Evolutionary conservation across 768 basidiomycete genomes (phyloP).

Genomic region (Boletus rubropictus): DNA sequence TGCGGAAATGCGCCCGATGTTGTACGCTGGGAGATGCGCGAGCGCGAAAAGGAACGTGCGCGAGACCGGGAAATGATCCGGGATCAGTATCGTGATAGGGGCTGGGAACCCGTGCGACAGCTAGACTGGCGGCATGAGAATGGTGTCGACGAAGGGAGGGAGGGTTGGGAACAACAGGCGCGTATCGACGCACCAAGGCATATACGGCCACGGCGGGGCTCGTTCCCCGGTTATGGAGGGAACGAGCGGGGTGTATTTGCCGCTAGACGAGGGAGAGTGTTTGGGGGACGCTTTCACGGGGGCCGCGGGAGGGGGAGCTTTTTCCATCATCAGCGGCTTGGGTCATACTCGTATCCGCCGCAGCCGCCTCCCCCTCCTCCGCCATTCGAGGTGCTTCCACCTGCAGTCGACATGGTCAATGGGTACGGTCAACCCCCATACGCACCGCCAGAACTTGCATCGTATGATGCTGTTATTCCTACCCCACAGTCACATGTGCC

Average conservation of each 20-base stretch:
- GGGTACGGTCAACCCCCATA: slow-evolving; percentile 31
- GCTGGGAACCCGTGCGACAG: slow-evolving; percentile 13
- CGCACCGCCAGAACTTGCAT: slow-evolving; percentile 29
- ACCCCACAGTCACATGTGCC: slow-evolving; percentile 33
- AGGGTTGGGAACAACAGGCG: slow-evolving; percentile 21
- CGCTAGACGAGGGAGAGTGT: slow-evolving; percentile 33
- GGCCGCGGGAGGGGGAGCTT: slow-evolving; percentile 33
- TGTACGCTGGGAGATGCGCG: slow-evolving; percentile 27
- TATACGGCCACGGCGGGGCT: slow-evolving; percentile 32
- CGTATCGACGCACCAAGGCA: slow-evolving; percentile 10
- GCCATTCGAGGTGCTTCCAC: slow-evolving; percentile 29
- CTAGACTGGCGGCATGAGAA: slow-evolving; percentile 23
- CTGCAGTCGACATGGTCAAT: slow-evolving; percentile 18
- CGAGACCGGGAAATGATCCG: slow-evolving; percentile 12
- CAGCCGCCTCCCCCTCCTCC: slow-evolving; percentile 1
- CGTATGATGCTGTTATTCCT: slow-evolving; percentile 21
- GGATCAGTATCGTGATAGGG: slow-evolving; percentile 18
- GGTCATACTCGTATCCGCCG: slow-evolving; percentile 30
- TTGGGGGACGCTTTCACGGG: slow-evolving; percentile 35
- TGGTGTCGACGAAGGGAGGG: slow-evolving; percentile 22
- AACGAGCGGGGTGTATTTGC: slow-evolving; percentile 30
- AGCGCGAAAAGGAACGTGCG: slow-evolving; percentile 20
- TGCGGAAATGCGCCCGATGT: slow-evolving; percentile 30
- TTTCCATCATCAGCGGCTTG: slow-evolving; percentile 30
- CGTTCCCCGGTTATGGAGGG: slow-evolving; percentile 27